Evolutionary conservation across 2,329 filamentous ascomycete genomes (phyloP), one percentile per base, ranked within the genome.

Genomic region (Malbranchea cinnamomea): DNA sequence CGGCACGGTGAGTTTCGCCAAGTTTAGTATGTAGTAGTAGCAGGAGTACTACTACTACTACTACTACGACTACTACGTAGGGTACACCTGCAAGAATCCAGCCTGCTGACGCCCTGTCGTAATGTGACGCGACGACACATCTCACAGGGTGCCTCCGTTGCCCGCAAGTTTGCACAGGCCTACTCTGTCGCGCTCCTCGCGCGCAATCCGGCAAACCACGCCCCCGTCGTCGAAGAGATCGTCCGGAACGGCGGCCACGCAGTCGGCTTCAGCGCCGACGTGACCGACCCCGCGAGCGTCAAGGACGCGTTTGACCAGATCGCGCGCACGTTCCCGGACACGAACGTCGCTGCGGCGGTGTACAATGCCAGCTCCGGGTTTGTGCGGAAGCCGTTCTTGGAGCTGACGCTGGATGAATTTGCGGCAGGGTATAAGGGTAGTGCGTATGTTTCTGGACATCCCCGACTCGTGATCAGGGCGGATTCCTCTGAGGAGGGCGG

Each of bases 171-270:
- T 42, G 67, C 67, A 18, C 47, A 63, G 37, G 38, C 56, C 5
- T 77, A 77, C 44, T 64, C 67, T 0, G 65, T 76, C 15, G 67
- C 69, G 1, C 54, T 74, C 2, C 59, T 77, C 2, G 67, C 70
- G 4, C 62, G 71, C 24, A 73, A 63, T 13, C 60, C 69, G 1
- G 57, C 62, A 8, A 74, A 62, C 49, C 75, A 62, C 46, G 54
- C 67, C 17, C 47, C 55, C 2, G 47, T 74, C 1, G 68, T 70
- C 10, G 45, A 65, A 22, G 70, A 75, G 38, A 75, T 77, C 53
- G 72, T 71, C 43, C 46, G 52, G 13, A 50, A 43, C 5, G 71
- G 71, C 32, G 71, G 71, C 2, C 63, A 67, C 32, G 71, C 71
- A 0, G 50, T 74, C 11, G 72, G 71, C 6, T 67, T 76, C 44